Base-by-base conservation (phyloP, 2,329 filamentous ascomycete genomes). In the Exserohilum rostratum region DNA sequence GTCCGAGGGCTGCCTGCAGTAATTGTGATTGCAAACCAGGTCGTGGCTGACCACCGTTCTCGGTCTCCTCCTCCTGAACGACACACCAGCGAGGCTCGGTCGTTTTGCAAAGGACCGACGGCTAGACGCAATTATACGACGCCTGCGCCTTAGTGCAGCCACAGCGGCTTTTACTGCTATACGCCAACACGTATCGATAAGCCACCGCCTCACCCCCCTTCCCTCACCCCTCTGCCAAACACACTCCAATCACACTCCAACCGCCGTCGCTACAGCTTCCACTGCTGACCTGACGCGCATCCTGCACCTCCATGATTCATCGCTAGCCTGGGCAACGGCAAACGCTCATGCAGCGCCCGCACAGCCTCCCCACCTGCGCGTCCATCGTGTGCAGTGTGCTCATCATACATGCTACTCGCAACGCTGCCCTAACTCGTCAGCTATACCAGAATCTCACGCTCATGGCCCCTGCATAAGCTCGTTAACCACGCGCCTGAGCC, bases 401-500 rank as follows among this genome's bases (percentile, higher is more conserved):
- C 4, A 25, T n/a, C n/a, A n/a, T n/a, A 6, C 12, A n/a, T n/a
- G 20, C 20, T 37, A 27, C 22, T 52, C 47, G 53, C 53, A 55
- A 51, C 22, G 42, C 29, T 45, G 31, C 33, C 55, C 29, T 39
- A 6, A 40, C 34, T 35, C 12, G 33, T 47, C 38, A 25, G 15
- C 25, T 15, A 39, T 38, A 29, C 31, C 33, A 29, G 27, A 11
- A 37, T 42, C 38, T 6, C 27, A 37, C 46, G 35, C 13, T 29
- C 49, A 29, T 53, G 22, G 22, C 22, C 55, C 42, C 46, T 50
- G 30, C 60, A 45, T 17, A 62, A 31, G 35, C 55, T 58, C 5
- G 18, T 20, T 51, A 60, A 20, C 57, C 48, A 20, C 58, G 42
- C 11, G n/a, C n/a, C n/a, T n/a, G n/a, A n/a, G n/a, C n/a, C 52